Evolutionary conservation across 352 stramenopile genomes (phyloP).

Genomic region (Pythium dissotocum): DNA sequence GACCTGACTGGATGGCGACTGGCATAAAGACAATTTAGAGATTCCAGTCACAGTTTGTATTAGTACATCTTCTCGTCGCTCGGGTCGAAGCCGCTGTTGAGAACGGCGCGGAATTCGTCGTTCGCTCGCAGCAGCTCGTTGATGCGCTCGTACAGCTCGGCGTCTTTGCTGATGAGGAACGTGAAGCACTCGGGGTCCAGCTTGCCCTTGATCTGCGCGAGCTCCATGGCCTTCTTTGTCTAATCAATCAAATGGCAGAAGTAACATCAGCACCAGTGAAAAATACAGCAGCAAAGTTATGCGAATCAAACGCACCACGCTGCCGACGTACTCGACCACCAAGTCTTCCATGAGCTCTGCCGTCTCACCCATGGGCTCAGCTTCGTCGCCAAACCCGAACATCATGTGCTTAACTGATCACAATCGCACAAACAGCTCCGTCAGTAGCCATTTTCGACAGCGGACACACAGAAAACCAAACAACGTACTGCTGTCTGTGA

Average conservation of each 20-base stretch:
- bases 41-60: neutral
- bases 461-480: neutral
- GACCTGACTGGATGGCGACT: neutral
- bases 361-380: constrained; percentile 69
- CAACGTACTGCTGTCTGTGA: constrained; percentile 81
- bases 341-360: constrained; percentile 86
- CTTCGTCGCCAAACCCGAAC: constrained; percentile 84
- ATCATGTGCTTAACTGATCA: constrained; percentile 89
- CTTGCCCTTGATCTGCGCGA: constrained; percentile 82
- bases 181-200: constrained; percentile 89
- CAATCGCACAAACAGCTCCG: neutral
- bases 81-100: constrained; percentile 89
- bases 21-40: neutral
- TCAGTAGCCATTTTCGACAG: neutral
- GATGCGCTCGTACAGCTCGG: constrained; percentile 79
- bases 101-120: constrained; percentile 80
- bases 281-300: neutral
- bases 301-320: constrained; percentile 57
- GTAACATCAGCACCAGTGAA: neutral
- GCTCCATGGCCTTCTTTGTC: constrained; percentile 86
- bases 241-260: constrained; percentile 13
- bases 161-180: constrained; percentile 87
- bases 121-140: constrained; percentile 82
- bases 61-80: constrained; percentile 89
- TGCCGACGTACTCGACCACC: constrained; percentile 77